A percentile compares a stretch with the other conserved stretches of the same genome.
These are phyloP conservation scores for Verticillium klebahnii DNA, from an alignment of 2,329 filamentous ascomycete genomes.

Conservation along the genomic window DNA sequence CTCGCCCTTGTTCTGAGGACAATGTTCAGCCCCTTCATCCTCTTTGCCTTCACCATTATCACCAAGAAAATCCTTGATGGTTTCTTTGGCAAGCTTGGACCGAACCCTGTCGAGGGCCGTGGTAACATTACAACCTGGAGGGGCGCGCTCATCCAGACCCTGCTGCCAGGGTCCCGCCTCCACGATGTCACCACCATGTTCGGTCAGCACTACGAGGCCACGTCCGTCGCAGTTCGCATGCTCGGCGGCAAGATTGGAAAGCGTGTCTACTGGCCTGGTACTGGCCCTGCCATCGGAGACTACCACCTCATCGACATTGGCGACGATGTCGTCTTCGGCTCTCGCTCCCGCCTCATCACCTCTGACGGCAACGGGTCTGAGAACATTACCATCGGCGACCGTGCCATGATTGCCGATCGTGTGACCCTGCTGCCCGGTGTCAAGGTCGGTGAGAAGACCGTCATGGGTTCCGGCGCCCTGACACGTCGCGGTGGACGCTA, in stretches of 20 bases:
- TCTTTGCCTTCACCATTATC: conserved; percentile 35
- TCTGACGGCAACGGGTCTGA: conserved; percentile 46
- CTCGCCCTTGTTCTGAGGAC: conserved; percentile 37
- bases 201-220: conserved; percentile 51
- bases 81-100: conserved; percentile 30
- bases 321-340: conserved; percentile 56
- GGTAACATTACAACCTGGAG: conserved; percentile 38
- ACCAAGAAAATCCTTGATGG: conserved; percentile 35
- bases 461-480: conserved; percentile 50
- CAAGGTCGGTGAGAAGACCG: conserved; percentile 39
- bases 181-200: conserved; percentile 45
- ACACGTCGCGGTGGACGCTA: conserved; percentile 41
- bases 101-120: conserved; percentile 22
- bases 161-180: conserved; percentile 38
- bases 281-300: conserved; percentile 46
- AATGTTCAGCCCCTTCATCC: conserved; percentile 35
- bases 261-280: conserved; percentile 54
- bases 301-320: conserved; percentile 52
- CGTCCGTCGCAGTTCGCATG: conserved; percentile 43
- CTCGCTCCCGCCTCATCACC: conserved; percentile 47
- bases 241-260: conserved; percentile 48
- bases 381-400: conserved; percentile 38
- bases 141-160: conserved; percentile 34
- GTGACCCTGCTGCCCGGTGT: conserved; percentile 48
- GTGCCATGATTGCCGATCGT: conserved; percentile 53